Conservation (phyloP, 805 yeast species). For the Torulaspora delbrueckii region DNA sequence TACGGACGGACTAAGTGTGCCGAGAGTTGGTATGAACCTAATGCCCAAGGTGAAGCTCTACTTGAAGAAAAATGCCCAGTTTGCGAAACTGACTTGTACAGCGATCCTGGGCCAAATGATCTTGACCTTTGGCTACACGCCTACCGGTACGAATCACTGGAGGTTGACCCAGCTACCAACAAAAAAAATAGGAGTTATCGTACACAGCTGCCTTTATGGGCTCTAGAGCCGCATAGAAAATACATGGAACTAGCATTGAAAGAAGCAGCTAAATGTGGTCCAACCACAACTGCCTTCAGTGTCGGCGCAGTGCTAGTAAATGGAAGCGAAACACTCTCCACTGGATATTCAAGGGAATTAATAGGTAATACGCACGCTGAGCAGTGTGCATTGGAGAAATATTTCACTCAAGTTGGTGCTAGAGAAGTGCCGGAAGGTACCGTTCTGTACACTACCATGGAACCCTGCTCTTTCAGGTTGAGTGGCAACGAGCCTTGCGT, state of each 20-base stretch:
- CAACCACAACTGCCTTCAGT: conserved; percentile 79
- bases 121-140: conserved; percentile 91
- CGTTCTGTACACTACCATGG: conserved; percentile 91
- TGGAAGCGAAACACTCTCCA: conserved; percentile 58
- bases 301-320: conserved; percentile 87
- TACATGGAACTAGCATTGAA: conserved; percentile 73
- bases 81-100: conserved; percentile 67
- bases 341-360: conserved; percentile 86
- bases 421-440: conserved; percentile 64
- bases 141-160: conserved; percentile 60
- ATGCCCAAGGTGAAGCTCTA: conserved; percentile 61
- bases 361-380: conserved; percentile 98
- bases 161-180: conserved; percentile 26
- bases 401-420: conserved; percentile 37
- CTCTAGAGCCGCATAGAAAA: conserved; percentile 49
- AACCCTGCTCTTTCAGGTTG: conserved; percentile 84
- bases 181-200: conserved; percentile 60
- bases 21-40: conserved; percentile 60
- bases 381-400: conserved; percentile 85
- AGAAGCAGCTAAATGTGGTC: conserved; percentile 75
- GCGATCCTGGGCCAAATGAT: conserved; percentile 88
- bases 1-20: conserved; percentile 70
- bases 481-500: conserved; percentile 90
- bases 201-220: conserved; percentile 83
- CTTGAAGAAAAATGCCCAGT: conserved; percentile 54